Evolutionary conservation across 495 filamentous ascomycete genomes (phyloP).

Genomic region (Talaromyces stipitatus): DNA sequence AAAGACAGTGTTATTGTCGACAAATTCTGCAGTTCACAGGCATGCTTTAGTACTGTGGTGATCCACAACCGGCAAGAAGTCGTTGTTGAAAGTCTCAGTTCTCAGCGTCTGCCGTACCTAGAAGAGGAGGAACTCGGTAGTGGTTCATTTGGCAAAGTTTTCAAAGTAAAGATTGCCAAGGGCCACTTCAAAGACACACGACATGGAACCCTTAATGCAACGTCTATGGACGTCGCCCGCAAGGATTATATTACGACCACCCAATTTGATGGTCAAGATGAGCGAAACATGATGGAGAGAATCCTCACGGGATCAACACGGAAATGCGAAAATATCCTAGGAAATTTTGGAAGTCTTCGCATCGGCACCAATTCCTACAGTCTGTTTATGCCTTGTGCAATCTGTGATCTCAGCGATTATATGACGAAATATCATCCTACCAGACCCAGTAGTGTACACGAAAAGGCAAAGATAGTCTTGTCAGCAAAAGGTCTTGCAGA

Average conservation of each 20-base stretch:
- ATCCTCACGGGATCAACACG: conserved; percentile 16
- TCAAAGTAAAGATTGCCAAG: conserved; percentile 22
- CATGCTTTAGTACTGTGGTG: conserved; percentile 25
- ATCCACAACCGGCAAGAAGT: conserved; percentile 20
- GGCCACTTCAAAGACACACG: conserved; percentile 21
- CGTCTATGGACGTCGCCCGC: neutral
- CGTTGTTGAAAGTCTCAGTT: conserved; percentile 6
- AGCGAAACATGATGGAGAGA: conserved; percentile 22
- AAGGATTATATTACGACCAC: conserved; percentile 3
- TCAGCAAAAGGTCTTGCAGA: conserved; percentile 21
- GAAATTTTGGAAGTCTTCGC: conserved; percentile 22
- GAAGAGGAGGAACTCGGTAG: conserved; percentile 12
- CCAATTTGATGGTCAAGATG: conserved; percentile 6
- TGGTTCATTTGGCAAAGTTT: conserved; percentile 23
- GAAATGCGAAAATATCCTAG: conserved; percentile 21
- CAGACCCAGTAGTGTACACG: neutral
- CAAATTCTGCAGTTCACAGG: conserved; percentile 20
- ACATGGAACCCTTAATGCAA: conserved; percentile 9
- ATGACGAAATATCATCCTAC: conserved; percentile 16
- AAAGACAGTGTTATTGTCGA: conserved; percentile 13
- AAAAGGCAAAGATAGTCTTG: conserved; percentile 18
- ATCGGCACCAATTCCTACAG: conserved; percentile 21
- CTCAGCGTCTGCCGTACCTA: conserved; percentile 25
- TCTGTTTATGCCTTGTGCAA: conserved; percentile 29
- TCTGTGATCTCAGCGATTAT: conserved; percentile 23